A percentile compares a stretch with the other conserved stretches of the same genome.
These are phyloP conservation scores for Ophiosphaerella narmari DNA, from an alignment of 2,329 filamentous ascomycete genomes.

Conservation along the genomic window DNA sequence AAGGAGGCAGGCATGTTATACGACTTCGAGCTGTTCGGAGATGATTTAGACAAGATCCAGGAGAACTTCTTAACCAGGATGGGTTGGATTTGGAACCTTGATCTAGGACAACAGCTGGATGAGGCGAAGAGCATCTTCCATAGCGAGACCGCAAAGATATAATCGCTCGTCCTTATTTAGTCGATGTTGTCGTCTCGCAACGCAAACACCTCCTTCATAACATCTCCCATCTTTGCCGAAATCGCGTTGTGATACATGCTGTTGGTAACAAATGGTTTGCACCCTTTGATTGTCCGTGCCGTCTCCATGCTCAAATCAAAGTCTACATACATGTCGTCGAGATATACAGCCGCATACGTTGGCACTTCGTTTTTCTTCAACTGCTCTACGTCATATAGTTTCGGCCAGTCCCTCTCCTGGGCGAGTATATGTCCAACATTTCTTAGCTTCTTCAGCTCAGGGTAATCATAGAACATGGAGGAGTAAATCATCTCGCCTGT, in stretches of 20 bases:
- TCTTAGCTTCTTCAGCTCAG: constrained; percentile 72
- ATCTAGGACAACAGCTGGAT: constrained; percentile 42
- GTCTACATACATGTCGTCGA: constrained; percentile 94
- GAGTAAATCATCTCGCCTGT: constrained; percentile 93
- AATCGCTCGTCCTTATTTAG: constrained; percentile 29
- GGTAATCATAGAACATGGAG: constrained; percentile 80
- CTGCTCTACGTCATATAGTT: constrained; percentile 75
- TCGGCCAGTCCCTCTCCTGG: constrained; percentile 69
- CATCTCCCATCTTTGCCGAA: constrained; percentile 72
- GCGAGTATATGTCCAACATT: constrained; percentile 75
- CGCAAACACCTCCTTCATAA: constrained; percentile 75
- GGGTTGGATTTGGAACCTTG: constrained; percentile 50
- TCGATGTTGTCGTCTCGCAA: constrained; percentile 73
- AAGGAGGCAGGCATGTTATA: constrained; percentile 44
- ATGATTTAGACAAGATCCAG: constrained; percentile 47
- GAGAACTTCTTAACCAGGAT: constrained; percentile 37
- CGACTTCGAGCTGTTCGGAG: constrained; percentile 45
- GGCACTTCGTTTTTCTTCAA: constrained; percentile 79
- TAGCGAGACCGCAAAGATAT: constrained; percentile 12
- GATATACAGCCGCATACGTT: constrained; percentile 80
- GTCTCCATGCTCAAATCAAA: constrained; percentile 74
- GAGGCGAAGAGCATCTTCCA: constrained; percentile 36
- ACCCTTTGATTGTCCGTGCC: constrained; percentile 72
- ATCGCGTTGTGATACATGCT: constrained; percentile 85
- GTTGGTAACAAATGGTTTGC: constrained; percentile 84